Base-by-base conservation (phyloP, 345 rosid species). In the Linum usitatissimum region DNA sequence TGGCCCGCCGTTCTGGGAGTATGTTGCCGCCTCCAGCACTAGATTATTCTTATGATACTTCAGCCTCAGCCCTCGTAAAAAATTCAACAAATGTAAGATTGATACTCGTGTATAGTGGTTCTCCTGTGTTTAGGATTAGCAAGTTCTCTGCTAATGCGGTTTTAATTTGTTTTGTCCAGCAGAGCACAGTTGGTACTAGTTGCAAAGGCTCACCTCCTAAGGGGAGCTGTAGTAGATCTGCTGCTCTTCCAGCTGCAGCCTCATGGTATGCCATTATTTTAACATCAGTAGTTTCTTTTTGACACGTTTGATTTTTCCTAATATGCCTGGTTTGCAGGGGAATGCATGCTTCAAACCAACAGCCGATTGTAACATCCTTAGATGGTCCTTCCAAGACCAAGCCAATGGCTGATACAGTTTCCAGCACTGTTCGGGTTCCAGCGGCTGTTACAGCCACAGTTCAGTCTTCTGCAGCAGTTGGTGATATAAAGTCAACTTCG, bases 181-280 rank as follows among this genome's bases (percentile, higher is more conserved):
- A 92, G 90, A 70, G 53, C 76, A 39, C 77, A 20, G 38, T 70
- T 30, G 72, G 61, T 23, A 65, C 68, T 23, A 67, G 68, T 13
- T 61, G 71, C 61, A 85, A 72, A 73, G 76, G 61, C 71, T 79
- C 94, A 57, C 81, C 86, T 21, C 86, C 92, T 66, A 79, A 80
- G 75, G 87, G 84, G 72, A 82, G 80, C 74, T 60, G 77, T 54
- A 65, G 76, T 61, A 80, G 81, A 80, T 72, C 88, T 6, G 61
- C 71, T 30, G 78, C 79, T 53, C 95, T 91, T 64, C 98, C 98
- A 71, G 87, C 90, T 53, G 95, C 90, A 62, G 90, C 96, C 5
- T 80, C 98, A 66, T 91, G 96, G 98, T 88, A 83, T 68, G 73
- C 55, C 23, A 60, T 6, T 57, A 4, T 53, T 45, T 20, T 2